Conservation (phyloP, 345 rosid genomes). For the Salix arbutifolia region DNA sequence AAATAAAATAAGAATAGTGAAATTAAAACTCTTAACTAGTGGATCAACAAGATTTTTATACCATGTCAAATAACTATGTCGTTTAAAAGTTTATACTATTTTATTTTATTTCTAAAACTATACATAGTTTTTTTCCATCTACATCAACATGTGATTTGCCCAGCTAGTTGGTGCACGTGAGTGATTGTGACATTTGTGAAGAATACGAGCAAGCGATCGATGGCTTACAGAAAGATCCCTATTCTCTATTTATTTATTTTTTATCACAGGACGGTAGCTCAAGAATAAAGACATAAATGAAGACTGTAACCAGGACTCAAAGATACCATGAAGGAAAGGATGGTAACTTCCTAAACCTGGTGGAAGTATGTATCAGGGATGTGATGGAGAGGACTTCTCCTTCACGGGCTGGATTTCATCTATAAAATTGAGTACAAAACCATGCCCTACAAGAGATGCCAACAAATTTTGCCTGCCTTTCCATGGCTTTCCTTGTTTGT, state of each 20-base stretch:
- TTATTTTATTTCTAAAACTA: too few species aligned
- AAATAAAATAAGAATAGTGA: too few species aligned
- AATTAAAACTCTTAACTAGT: too few species aligned
- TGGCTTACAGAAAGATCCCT: conserved; percentile 8
- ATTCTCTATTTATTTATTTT: not conserved
- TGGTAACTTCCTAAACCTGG: not conserved
- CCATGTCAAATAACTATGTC: too few species aligned
- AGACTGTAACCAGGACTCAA: not conserved
- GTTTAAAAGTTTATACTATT: too few species aligned
- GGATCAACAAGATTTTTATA: too few species aligned
- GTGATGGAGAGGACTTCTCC: conserved; percentile 9
- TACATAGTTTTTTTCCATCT: too few species aligned
- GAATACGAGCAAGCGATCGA: conserved; percentile 14
- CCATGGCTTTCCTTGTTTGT: conserved; percentile 4
- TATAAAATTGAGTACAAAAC: not conserved
- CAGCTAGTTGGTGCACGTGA: conserved; percentile 30
- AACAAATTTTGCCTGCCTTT: conserved; percentile 3
- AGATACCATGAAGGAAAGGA: not conserved
- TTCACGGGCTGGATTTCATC: conserved; percentile 17
- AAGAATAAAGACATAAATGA: not conserved
- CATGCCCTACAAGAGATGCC: not conserved
- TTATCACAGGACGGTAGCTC: conserved; percentile 1
- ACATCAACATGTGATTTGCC: conserved; percentile 26
- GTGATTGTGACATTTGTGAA: conserved; percentile 27
- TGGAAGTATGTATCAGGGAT: not conserved